Percentiles rank a stretch among this genome's conserved stretches.
These are phyloP conservation scores for Arxiozyma telluris DNA, from an alignment of 1,139 yeast genomes.

Conservation along the genomic window DNA sequence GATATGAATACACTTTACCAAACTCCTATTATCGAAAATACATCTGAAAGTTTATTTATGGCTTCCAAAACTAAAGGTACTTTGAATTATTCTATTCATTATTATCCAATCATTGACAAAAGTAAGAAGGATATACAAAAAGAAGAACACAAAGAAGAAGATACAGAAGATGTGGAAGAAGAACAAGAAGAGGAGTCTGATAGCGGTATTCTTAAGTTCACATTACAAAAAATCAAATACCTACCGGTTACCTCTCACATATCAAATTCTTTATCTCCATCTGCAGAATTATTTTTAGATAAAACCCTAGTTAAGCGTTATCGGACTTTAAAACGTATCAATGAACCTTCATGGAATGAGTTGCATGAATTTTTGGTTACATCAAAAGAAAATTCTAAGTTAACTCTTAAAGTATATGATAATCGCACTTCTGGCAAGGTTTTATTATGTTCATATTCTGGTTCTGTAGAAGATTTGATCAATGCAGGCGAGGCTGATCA, in stretches of 20 bases:
- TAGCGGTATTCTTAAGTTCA: conserved; percentile 63
- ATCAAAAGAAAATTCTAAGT: conserved; percentile 46
- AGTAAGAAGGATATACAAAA: conserved; percentile 6
- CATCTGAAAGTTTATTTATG: conserved; percentile 31
- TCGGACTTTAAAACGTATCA: conserved; percentile 55
- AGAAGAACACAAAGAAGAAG: conserved; percentile 3
- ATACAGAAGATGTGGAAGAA: conserved; percentile 8
- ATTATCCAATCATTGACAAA: conserved; percentile 45
- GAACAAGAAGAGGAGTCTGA: conserved; percentile 38
- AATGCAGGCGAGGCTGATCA: conserved; percentile 48
- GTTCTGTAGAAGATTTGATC: conserved; percentile 45
- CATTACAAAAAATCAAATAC: conserved; percentile 62
- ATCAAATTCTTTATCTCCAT: conserved; percentile 64
- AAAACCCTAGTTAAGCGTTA: conserved; percentile 44
- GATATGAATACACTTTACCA: conserved; percentile 54
- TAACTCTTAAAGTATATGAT: conserved; percentile 52
- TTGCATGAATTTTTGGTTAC: conserved; percentile 51
- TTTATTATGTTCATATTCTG: conserved; percentile 37
- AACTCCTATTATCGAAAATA: conserved; percentile 32
- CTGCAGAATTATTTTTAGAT: conserved; percentile 56
- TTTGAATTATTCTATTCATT: conserved; percentile 51
- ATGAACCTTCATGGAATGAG: conserved; percentile 67
- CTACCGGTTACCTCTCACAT: conserved; percentile 57
- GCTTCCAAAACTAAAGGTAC: conserved; percentile 55
- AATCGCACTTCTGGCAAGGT: conserved; percentile 37